A percentile compares a stretch with the other conserved stretches of the same genome.
Conservation (phyloP, 208 protist species). For the Angomonas deanei region DNA sequence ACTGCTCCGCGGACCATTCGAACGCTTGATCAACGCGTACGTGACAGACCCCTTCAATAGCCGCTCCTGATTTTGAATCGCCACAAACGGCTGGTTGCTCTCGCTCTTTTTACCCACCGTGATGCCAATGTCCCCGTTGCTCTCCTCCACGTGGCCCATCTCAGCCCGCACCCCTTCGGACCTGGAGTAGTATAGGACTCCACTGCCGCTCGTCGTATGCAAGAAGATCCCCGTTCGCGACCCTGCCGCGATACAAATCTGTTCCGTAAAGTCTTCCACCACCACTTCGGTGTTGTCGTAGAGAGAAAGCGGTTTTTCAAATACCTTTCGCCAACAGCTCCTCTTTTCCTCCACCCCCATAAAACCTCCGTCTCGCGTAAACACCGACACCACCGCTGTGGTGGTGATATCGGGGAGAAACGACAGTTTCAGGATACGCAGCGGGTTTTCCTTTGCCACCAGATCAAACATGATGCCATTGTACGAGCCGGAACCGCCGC, state of each 20-base stretch:
- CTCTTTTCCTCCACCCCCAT: slow-evolving; percentile 54
- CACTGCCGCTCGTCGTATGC: slow-evolving; percentile 77
- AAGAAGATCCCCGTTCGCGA: slow-evolving; percentile 65
- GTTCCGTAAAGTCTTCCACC: slow-evolving; percentile 51
- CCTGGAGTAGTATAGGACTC: slow-evolving; percentile 81
- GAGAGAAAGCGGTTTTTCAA: slow-evolving; percentile 47
- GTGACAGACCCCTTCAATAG: slow-evolving; percentile 78
- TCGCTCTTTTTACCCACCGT: slow-evolving; percentile 84
- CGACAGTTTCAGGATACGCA: slow-evolving; percentile 63
- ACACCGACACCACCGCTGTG: slow-evolving; percentile 58
- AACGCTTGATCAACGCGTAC: slow-evolving; percentile 59
- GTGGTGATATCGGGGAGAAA: slow-evolving; percentile 80
- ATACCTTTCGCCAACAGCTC: slow-evolving; percentile 47
- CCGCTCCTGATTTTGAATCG: slow-evolving; percentile 71
- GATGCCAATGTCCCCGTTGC: slow-evolving; percentile 84
- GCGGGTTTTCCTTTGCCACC: slow-evolving; percentile 55
- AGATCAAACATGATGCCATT: slow-evolving; percentile 91
- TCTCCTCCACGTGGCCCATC: slow-evolving; percentile 66
- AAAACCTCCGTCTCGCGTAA: slow-evolving; percentile 64
- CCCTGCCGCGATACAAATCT: slow-evolving; percentile 65
- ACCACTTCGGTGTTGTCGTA: slow-evolving; percentile 45
- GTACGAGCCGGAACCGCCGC: slow-evolving; percentile 66
- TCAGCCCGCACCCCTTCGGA: slow-evolving; percentile 63
- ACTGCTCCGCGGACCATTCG: slow-evolving; percentile 44
- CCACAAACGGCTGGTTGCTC: slow-evolving; percentile 52